Evolutionary conservation across 768 basidiomycete genomes (phyloP).

Genomic region (Tephrocybe sp.): DNA sequence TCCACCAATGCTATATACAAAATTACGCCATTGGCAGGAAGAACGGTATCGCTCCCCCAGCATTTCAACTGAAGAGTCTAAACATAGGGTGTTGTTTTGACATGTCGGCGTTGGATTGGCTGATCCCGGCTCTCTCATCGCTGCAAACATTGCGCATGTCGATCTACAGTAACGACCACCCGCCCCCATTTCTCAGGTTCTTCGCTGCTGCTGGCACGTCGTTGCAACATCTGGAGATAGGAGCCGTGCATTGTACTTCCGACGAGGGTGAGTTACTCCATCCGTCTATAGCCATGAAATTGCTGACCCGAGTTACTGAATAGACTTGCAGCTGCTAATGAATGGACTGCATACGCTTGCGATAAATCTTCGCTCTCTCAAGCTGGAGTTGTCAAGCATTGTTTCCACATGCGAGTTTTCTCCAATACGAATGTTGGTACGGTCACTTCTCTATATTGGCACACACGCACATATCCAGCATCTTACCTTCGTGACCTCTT

Average conservation of each 20-base stretch:
- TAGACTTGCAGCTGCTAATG: conserved; percentile 6
- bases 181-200: neutral
- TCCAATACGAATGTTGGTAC: neutral
- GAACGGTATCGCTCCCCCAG: neutral
- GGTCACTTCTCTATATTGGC: too few species aligned
- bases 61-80: conserved; percentile 3
- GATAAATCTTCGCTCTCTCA: conserved; percentile 4
- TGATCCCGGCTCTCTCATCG: conserved; percentile 9
- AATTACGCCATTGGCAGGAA: neutral
- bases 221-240: conserved; percentile 3
- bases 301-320: neutral
- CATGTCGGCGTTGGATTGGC: conserved; percentile 6
- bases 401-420: neutral
- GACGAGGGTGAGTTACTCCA: conserved; percentile 2
- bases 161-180: too few species aligned
- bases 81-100: neutral
- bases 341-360: conserved; percentile 4
- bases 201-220: conserved; percentile 3
- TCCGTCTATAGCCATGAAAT: neutral
- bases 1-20: conserved; percentile 4
- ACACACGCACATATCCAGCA: too few species aligned
- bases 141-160: conserved; percentile 3
- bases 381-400: neutral
- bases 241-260: neutral
- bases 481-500: too few species aligned